Conservation (phyloP, 148 eudicot species). For the Persicaria maculosa region DNA sequence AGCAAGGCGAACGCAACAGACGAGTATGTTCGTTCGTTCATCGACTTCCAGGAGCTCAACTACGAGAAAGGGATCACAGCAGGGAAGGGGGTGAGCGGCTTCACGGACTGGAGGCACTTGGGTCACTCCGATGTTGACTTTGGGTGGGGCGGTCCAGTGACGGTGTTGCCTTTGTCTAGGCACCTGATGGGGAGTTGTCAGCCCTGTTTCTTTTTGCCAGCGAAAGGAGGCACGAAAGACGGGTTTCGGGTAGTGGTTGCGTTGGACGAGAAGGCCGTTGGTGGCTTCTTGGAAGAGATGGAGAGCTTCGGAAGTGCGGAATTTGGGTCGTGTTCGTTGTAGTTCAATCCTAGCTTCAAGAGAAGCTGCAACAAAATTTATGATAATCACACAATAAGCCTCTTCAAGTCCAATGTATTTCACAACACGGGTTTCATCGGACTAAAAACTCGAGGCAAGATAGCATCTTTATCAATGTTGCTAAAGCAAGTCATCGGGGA, state of each 20-base stretch:
- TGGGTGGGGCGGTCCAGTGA: slow-evolving; percentile 65
- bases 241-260: slow-evolving; percentile 52
- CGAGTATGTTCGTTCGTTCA: slow-evolving; percentile 49
- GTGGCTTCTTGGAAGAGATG: slow-evolving; percentile 45
- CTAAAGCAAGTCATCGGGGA: slow-evolving; percentile 17
- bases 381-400: background rate
- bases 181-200: slow-evolving; percentile 48
- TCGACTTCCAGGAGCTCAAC: slow-evolving; percentile 55
- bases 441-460: background rate
- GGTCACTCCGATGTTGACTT: slow-evolving; percentile 69
- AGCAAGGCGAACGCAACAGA: slow-evolving; percentile 43
- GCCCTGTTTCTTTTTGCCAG: slow-evolving; percentile 63
- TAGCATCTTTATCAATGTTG: background rate
- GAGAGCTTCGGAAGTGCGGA: slow-evolving; percentile 23
- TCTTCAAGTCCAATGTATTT: background rate
- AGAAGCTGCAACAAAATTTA: background rate
- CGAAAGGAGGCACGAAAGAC: slow-evolving; percentile 19
- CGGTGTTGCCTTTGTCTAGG: slow-evolving; percentile 54
- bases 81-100: slow-evolving; percentile 48
- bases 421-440: background rate
- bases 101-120: slow-evolving; percentile 75
- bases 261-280: slow-evolving; percentile 30
- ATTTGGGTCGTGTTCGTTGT: slow-evolving; percentile 11
- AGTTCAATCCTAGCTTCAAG: background rate
- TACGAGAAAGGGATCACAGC: slow-evolving; percentile 41